These are phyloP conservation scores for Suillus paluster DNA, from an alignment of 768 basidiomycete genomes.

Conservation along the genomic window DNA sequence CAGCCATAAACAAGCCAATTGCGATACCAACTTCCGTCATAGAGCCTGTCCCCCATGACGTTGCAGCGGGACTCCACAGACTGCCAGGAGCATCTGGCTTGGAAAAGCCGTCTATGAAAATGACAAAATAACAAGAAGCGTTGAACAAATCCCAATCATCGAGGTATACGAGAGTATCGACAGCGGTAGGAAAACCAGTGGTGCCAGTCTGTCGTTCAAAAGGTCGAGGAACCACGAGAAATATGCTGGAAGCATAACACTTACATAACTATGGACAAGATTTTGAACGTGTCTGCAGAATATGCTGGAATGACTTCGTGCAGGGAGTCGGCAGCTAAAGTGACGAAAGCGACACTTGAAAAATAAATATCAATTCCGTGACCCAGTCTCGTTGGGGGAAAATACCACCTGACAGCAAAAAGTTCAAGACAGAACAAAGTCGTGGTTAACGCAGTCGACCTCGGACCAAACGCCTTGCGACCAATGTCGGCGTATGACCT, in stretches of 20 bases:
- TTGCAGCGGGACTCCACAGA: conserved; percentile 74
- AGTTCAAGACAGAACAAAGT: conserved; percentile 84
- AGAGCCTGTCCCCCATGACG: conserved; percentile 57
- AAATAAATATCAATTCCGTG: conserved; percentile 4
- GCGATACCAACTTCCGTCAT: conserved; percentile 72
- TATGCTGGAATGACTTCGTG: conserved; percentile 70
- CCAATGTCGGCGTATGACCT: conserved; percentile 91
- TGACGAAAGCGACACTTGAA: conserved; percentile 80
- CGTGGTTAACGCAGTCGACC: conserved; percentile 66
- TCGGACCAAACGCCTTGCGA: conserved; percentile 82
- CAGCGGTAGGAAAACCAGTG: conserved; percentile 84
- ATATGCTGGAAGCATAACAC: conserved; percentile 20
- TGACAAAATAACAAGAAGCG: conserved; percentile 73
- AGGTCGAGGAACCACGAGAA: conserved; percentile 1
- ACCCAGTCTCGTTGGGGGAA: background rate
- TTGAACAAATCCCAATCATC: conserved; percentile 81
- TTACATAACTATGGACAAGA: conserved; percentile 73
- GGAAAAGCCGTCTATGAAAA: conserved; percentile 81
- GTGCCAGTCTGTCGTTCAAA: conserved; percentile 56
- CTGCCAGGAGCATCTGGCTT: conserved; percentile 80
- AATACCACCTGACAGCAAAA: conserved; percentile 72
- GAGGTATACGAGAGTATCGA: conserved; percentile 88
- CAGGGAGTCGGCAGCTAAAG: conserved; percentile 86
- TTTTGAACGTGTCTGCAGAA: conserved; percentile 74
- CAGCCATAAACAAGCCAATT: conserved; percentile 91